A percentile compares a stretch with the other conserved stretches of the same genome.
phyloP scores from a whole-genome alignment of 73 alveolate genomes.

The Tetrahymena malaccensis region DNA sequence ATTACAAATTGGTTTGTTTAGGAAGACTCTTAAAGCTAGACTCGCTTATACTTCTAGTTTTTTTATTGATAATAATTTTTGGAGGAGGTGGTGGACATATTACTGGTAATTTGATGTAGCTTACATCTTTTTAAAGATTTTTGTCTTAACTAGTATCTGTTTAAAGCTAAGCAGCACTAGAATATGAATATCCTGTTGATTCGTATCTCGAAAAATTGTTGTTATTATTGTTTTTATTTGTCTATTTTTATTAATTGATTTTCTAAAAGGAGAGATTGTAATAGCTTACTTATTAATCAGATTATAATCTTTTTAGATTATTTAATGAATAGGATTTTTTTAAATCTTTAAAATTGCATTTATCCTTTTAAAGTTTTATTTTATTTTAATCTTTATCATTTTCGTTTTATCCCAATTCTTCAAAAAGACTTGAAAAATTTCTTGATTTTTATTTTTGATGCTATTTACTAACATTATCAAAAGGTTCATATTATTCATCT shows the following conservation, averaged over 20 bases:
- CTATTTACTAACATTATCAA: not conserved
- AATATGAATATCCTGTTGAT: not conserved
- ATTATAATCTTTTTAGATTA: not conserved
- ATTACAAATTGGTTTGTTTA: not conserved
- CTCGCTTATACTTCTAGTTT: not conserved
- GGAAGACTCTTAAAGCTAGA: not conserved
- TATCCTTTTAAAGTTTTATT: not conserved
- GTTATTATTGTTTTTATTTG: not conserved
- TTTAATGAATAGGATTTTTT: not conserved
- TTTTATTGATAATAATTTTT: not conserved
- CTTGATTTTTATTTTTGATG: not conserved
- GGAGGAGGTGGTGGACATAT: not conserved
- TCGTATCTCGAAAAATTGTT: not conserved
- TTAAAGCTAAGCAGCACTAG: not conserved
- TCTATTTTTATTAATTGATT: not conserved
- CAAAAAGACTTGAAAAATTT: not conserved
- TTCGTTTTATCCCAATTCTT: not conserved
- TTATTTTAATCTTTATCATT: not conserved
- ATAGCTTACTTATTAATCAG: not conserved
- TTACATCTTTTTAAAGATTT: not conserved
- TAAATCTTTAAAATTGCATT: not conserved
- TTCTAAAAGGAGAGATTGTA: not conserved
- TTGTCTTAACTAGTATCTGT: not conserved
- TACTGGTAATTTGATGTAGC: not conserved
- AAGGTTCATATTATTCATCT: not conserved